These are phyloP conservation scores for Kwoniella bestiolae DNA, from an alignment of 768 basidiomycete genomes.

Conservation along the genomic window DNA sequence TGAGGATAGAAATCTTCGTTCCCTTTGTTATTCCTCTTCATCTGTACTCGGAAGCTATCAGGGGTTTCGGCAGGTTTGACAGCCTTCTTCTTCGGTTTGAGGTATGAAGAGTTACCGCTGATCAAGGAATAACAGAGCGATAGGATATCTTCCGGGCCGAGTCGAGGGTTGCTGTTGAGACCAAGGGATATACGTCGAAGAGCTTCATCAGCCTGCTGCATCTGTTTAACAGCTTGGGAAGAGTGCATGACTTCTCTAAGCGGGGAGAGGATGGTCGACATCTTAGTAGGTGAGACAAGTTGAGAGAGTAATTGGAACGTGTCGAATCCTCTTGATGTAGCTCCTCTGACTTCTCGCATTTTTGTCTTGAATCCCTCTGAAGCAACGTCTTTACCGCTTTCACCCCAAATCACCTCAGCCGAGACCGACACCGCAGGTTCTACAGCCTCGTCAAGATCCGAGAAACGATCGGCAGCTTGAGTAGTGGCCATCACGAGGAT, in stretches of 20 bases:
- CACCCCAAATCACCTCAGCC: slow-evolving; percentile 89
- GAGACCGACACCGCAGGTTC: slow-evolving; percentile 78
- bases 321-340: slow-evolving; percentile 81
- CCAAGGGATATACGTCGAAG: slow-evolving; percentile 80
- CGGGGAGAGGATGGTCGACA: slow-evolving; percentile 76
- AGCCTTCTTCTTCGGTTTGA: slow-evolving; percentile 64
- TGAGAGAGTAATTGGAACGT: slow-evolving; percentile 81
- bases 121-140: slow-evolving; percentile 86
- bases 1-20: slow-evolving; percentile 74
- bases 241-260: slow-evolving; percentile 82
- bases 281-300: slow-evolving; percentile 73
- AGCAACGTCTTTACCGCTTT: slow-evolving; percentile 85
- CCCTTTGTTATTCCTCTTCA: slow-evolving; percentile 67
- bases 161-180: slow-evolving; percentile 76
- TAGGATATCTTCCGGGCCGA: slow-evolving; percentile 72
- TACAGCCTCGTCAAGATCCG: slow-evolving; percentile 73
- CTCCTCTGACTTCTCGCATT: slow-evolving; percentile 85
- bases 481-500: slow-evolving; percentile 79
- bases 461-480: slow-evolving; percentile 62
- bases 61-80: slow-evolving; percentile 58
- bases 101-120: slow-evolving; percentile 85
- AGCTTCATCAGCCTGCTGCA: slow-evolving; percentile 86
- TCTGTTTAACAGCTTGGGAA: slow-evolving; percentile 76
- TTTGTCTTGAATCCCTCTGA: slow-evolving; percentile 92
- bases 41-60: slow-evolving; percentile 74